These are phyloP conservation scores for Plasmopara muralis DNA, from an alignment of 352 stramenopile species.

Conservation along the genomic window DNA sequence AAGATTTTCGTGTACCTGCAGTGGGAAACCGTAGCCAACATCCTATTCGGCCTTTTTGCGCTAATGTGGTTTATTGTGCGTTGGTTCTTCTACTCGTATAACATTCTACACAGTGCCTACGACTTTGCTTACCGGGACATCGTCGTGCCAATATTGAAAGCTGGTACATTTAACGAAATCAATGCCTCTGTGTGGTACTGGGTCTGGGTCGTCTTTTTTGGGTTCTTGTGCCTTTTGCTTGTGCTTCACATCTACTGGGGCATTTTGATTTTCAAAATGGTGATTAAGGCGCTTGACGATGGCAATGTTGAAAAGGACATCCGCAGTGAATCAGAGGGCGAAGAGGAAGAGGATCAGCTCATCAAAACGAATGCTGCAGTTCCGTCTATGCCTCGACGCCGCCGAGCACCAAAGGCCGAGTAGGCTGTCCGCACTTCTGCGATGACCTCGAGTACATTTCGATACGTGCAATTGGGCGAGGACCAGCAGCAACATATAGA, in stretches of 20 bases:
- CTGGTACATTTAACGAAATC: slow-evolving; percentile 34
- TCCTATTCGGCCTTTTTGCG: slow-evolving; percentile 63
- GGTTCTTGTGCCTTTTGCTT: slow-evolving; percentile 53
- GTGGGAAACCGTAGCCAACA: slow-evolving; percentile 57
- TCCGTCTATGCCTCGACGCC: slow-evolving; percentile 40
- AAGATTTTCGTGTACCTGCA: slow-evolving; percentile 78
- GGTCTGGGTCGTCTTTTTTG: slow-evolving; percentile 45
- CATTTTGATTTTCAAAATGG: slow-evolving; percentile 71
- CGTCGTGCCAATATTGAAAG: slow-evolving; percentile 37
- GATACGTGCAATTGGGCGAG: no score
- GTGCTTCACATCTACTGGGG: slow-evolving; percentile 75
- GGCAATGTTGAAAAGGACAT: slow-evolving; percentile 80
- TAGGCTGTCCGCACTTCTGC: slow-evolving; percentile 12
- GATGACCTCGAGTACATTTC: no score
- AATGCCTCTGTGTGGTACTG: slow-evolving; percentile 47
- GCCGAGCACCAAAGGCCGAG: slow-evolving; percentile 61
- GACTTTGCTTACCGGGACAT: slow-evolving; percentile 42
- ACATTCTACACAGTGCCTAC: slow-evolving; percentile 66
- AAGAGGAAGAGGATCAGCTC: slow-evolving; percentile 28
- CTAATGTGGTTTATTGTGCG: slow-evolving; percentile 68
- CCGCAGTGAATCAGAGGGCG: slow-evolving; percentile 67
- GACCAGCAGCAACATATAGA: no score
- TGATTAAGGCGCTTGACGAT: slow-evolving; percentile 46
- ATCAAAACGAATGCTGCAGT: slow-evolving; percentile 8
- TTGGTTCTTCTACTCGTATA: slow-evolving; percentile 65